These are phyloP conservation scores for Stramenopiles sp. DNA, from an alignment of 352 stramenopile genomes.

Conservation along the genomic window DNA sequence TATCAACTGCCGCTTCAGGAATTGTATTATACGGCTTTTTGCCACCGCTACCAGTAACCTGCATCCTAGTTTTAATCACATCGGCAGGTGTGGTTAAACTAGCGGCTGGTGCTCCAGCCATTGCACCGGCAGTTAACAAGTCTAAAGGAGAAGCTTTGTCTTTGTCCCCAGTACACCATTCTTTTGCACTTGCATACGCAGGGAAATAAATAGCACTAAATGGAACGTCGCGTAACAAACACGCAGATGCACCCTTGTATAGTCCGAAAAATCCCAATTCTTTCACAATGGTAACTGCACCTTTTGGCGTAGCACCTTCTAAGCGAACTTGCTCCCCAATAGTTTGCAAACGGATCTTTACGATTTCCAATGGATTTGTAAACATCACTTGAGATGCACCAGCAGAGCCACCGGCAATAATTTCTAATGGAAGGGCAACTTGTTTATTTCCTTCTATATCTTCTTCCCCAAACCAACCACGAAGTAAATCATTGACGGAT, in stretches of 20 bases:
- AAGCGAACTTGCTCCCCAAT: slow-evolving; percentile 47
- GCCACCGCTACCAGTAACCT: slow-evolving; percentile 37
- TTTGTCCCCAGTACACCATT: slow-evolving; percentile 28
- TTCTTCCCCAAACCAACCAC: slow-evolving; percentile 31
- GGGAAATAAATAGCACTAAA: slow-evolving; percentile 81
- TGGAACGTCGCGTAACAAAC: slow-evolving; percentile 65
- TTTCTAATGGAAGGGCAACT: slow-evolving; percentile 33
- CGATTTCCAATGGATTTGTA: slow-evolving; percentile 69
- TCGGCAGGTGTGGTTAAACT: slow-evolving; percentile 31
- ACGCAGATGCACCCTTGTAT: slow-evolving; percentile 58
- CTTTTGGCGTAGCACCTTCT: slow-evolving; percentile 34
- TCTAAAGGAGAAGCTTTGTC: slow-evolving; percentile 15
- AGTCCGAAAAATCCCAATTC: slow-evolving; percentile 44
- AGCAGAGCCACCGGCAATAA: slow-evolving; percentile 43
- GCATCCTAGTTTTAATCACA: slow-evolving; percentile 65
- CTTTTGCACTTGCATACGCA: slow-evolving; percentile 44
- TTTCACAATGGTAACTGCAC: slow-evolving; percentile 33
- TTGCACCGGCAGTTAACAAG: slow-evolving; percentile 36
- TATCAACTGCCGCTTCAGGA: no score
- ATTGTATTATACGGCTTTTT: no score
- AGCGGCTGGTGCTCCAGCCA: slow-evolving; percentile 38
- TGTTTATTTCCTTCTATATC: slow-evolving; percentile 32
- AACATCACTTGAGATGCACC: slow-evolving; percentile 50
- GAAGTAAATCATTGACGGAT: slow-evolving; percentile 65
- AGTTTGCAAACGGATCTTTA: slow-evolving; percentile 70